Percentiles rank a stretch among this genome's conserved stretches.
Evolutionary conservation across 1,139 yeast genomes (phyloP).

Genomic region (Debaryomyces coudertii): DNA sequence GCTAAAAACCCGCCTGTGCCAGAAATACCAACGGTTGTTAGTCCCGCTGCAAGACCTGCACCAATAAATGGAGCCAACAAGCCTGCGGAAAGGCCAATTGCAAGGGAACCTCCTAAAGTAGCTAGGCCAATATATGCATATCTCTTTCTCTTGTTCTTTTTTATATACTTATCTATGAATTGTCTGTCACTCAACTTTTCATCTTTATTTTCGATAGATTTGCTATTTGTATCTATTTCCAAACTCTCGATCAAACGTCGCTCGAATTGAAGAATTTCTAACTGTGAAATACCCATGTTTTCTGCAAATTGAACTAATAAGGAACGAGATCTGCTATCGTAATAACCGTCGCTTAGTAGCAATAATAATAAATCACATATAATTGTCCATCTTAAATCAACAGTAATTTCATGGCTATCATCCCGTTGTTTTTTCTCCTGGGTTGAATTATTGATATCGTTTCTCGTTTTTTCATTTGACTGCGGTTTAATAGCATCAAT

Average conservation of each 20-base stretch:
- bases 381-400: conserved; percentile 91
- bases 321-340: conserved; percentile 87
- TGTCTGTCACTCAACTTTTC: conserved; percentile 78
- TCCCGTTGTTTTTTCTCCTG: conserved; percentile 3
- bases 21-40: conserved; percentile 89
- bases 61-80: conserved; percentile 96
- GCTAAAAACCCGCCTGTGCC: conserved; percentile 93
- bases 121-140: conserved; percentile 92
- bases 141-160: conserved; percentile 64
- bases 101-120: conserved; percentile 95
- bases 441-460: conserved; percentile 5
- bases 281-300: conserved; percentile 54
- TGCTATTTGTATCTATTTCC: conserved; percentile 75
- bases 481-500: conserved; percentile 31
- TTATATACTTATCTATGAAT: conserved; percentile 70
- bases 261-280: conserved; percentile 88
- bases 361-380: conserved; percentile 86
- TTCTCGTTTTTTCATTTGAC: conserved; percentile 9
- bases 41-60: conserved; percentile 96
- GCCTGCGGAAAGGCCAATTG: conserved; percentile 94
- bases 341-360: conserved; percentile 79
- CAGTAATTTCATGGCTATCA: conserved; percentile 21
- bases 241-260: conserved; percentile 86
- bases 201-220: conserved; percentile 54
- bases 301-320: conserved; percentile 68